Percentiles rank a stretch among this genome's conserved stretches.
phyloP scores from a whole-genome alignment of 305 asterid species.

The Fraxinus xanthoxyloides region DNA sequence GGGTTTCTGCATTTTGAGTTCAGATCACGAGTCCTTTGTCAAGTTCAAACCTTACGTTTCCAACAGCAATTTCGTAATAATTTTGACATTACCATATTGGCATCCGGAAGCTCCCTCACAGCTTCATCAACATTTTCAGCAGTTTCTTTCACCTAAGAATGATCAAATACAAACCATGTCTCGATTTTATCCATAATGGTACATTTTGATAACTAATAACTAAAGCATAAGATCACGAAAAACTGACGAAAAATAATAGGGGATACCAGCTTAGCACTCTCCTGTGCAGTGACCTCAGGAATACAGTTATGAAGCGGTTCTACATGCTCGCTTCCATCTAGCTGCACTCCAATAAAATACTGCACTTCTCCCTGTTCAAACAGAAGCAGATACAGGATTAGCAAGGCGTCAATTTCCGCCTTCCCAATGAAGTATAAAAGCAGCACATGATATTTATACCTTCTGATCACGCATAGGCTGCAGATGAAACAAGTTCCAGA shows the following conservation, averaged over 20 bases:
- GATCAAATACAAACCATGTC: constrained; percentile 8
- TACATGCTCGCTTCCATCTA: constrained; percentile 93
- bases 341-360: constrained; percentile 96
- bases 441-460: constrained; percentile 39
- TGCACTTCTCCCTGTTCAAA: constrained; percentile 90
- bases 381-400: constrained; percentile 7
- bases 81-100: constrained; percentile 55
- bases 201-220: neutral
- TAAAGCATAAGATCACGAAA: constrained; percentile 8
- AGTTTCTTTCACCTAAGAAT: constrained; percentile 82
- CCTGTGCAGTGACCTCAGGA: constrained; percentile 76
- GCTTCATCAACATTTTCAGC: constrained; percentile 91
- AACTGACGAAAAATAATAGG: constrained; percentile 10
- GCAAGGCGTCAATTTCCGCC: neutral
- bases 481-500: constrained; percentile 97
- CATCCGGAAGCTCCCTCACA: constrained; percentile 94
- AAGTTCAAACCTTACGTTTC: neutral
- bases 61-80: neutral
- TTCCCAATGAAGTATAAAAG: neutral
- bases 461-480: constrained; percentile 99
- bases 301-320: constrained; percentile 90
- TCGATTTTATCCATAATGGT: neutral
- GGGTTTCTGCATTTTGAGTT: constrained; percentile 67
- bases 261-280: constrained; percentile 66
- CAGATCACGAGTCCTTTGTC: constrained; percentile 15